phyloP scores from a whole-genome alignment of 1,284 basidiomycete species.

The Moesziomyces sp. region DNA sequence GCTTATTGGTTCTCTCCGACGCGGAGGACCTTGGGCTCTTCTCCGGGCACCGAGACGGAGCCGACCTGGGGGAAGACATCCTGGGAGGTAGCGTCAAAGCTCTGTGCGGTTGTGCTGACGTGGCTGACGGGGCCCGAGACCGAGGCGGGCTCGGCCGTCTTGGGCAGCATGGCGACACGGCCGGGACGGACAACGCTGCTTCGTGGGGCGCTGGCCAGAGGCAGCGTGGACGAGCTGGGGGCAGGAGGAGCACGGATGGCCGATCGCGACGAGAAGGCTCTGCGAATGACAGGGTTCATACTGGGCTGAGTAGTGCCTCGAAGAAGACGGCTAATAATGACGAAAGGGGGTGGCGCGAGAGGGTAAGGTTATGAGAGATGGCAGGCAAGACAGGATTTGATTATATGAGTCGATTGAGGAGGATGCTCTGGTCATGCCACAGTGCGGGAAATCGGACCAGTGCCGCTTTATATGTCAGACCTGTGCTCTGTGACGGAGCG shows the following conservation, averaged over 20 bases:
- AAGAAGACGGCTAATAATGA: not conserved
- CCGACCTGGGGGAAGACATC: constrained; percentile 31
- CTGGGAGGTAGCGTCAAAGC: not conserved
- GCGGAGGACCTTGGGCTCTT: constrained; percentile 29
- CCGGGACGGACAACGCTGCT: constrained; percentile 14
- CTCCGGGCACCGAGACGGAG: constrained; percentile 22
- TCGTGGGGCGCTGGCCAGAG: constrained; percentile 10
- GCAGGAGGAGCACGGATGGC: constrained; percentile 44
- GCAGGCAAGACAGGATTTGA: not conserved
- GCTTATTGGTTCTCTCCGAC: constrained; percentile 17
- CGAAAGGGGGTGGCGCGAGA: not conserved
- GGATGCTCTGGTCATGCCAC: not conserved
- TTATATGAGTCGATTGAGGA: not conserved
- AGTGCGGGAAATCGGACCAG: not conserved
- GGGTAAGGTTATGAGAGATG: not conserved
- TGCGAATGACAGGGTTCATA: constrained; percentile 30
- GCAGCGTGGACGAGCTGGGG: constrained; percentile 18
- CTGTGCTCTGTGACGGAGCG: not conserved
- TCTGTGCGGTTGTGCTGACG: constrained; percentile 26
- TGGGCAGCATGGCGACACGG: constrained; percentile 46
- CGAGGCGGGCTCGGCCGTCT: constrained; percentile 16
- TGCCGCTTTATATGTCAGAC: not conserved
- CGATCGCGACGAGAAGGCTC: constrained; percentile 41
- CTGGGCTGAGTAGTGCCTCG: not conserved
- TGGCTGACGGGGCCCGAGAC: constrained; percentile 15